Base-by-base conservation (phyloP, 805 yeast species). In the Peterozyma toletana region DNA sequence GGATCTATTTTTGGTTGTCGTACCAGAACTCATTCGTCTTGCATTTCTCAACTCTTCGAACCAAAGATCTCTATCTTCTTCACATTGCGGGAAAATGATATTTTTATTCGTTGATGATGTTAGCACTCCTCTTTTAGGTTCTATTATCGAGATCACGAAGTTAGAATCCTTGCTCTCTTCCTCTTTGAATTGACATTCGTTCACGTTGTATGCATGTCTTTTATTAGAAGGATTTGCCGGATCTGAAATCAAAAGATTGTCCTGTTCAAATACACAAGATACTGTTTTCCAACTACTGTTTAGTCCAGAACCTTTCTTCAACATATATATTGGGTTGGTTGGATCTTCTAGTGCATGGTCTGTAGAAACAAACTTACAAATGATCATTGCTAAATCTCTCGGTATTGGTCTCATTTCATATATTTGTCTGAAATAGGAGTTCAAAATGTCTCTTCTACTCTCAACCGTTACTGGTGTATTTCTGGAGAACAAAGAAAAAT, bases 81-180 rank as follows among this genome's bases (percentile, higher is more conserved):
- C 83, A 9, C 83, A 78, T 57, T 89, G 95, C 2, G 93, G 83
- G 60, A 95, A 86, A 42, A 88, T 73, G 41, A 77, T 72, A 44
- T 55, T 54, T 18, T 45, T 51, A 40, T 54, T 60, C 41, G 47
- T 53, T 4, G 58, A 54, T 6, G 65, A 51, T 5, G 67, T 55
- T 16, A 64, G 53, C 27, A 60, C 59, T 36, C 63, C 62, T 45
- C 61, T 59, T 40, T 50, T 59, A 39, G 70, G 59, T 44, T 76
- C 82, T 62, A 75, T 61, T 2, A 76, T 62, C 30, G 78, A 67
- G 50, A 82, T 76, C 1, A 85, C 85, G 59, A 82, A 85, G 42
- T 82, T 61, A 46, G 72, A 75, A 1, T 77, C 77, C 47, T 68
- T 52, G 10, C 50, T 47, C 37, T 51, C 53, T 15, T 55, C 50